Percentiles rank a stretch among this genome's conserved stretches.
These are phyloP conservation scores for Fusarium vanettenii DNA, from an alignment of 2,329 filamentous ascomycete species.

Conservation along the genomic window DNA sequence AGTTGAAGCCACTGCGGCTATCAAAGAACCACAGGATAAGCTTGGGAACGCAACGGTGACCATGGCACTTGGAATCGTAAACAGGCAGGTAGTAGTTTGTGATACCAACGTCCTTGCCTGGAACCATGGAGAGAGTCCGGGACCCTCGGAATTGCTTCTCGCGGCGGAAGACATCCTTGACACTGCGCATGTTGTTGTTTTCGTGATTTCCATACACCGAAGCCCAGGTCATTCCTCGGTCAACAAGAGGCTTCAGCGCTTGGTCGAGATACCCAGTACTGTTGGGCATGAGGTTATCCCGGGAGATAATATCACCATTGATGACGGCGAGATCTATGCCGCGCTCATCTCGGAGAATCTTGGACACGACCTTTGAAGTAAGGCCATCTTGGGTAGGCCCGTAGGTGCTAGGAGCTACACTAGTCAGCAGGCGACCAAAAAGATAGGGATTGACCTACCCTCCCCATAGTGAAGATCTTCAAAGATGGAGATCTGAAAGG, in stretches of 20 bases:
- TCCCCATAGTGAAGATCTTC: constrained; percentile 80
- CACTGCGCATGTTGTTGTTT: constrained; percentile 66
- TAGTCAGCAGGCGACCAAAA: background rate
- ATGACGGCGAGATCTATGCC: constrained; percentile 67
- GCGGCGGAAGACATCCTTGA: constrained; percentile 52
- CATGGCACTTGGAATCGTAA: constrained; percentile 48
- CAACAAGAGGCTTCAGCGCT: constrained; percentile 66
- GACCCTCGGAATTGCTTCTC: constrained; percentile 52
- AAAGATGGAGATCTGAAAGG: constrained; percentile 70
- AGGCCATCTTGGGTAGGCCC: constrained; percentile 24
- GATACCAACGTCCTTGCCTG: constrained; percentile 47
- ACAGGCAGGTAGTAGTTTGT: constrained; percentile 61
- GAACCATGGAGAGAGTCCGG: constrained; percentile 55
- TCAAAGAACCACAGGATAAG: constrained; percentile 79
- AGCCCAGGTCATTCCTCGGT: constrained; percentile 68
- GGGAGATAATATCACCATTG: constrained; percentile 77
- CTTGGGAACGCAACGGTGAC: constrained; percentile 48
- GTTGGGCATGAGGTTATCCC: constrained; percentile 68
- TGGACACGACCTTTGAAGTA: constrained; percentile 7
- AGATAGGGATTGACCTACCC: constrained; percentile 52
- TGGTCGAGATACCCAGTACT: constrained; percentile 66
- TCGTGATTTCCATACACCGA: constrained; percentile 80
- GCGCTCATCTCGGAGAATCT: constrained; percentile 10
- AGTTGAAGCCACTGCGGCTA: constrained; percentile 63
- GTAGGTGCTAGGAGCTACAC: constrained; percentile 14